Evolutionary conservation across 106 monocot genomes (phyloP), one percentile per base, ranked within the genome.

Genomic region (Dactylorhiza incarnata): DNA sequence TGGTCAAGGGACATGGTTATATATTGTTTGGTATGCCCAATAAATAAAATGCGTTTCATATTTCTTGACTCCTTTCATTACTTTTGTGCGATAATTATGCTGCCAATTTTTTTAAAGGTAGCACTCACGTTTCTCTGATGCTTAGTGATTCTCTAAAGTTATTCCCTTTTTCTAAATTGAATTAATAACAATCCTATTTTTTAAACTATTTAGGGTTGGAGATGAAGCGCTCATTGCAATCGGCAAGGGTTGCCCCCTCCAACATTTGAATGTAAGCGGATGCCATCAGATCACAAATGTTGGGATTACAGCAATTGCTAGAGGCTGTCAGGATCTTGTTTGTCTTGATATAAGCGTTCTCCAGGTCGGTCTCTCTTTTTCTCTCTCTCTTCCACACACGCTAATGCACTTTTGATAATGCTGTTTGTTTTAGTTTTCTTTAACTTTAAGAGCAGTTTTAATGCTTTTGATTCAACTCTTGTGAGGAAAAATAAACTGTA

Each of bases 321-420:
- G 86, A 85, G 89, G 89, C 15, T 99, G 91, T 66, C 89, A 91
- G 51, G 86, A 88, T 19, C 91, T 99, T 55, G 73, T 80, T 22
- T 83, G 43, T 66, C 73, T 99, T 63, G 94, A 99, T 75, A 83
- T 82, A 73, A 94, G 94, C 71, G 91, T 99, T 48, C 99, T 94
- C 48, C 87, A 86, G 96, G 96, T 97, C 37, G 62, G 59, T 83
- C 76, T 51, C 73, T 78, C 71, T 45, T 76, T 46, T 73, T 55
- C 80, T 75, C 73, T 72, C 61, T 62, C 26, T 71, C 48, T 49
- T 24, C 23, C 74, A 77, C 73, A 54, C n/a, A 52, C 9, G 9
- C 52, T 52, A 52, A 37, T 37, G 37, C 37, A 37, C 37, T 2
- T 37, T 37, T 37, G 37, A 37, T 37, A 2, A 37, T 37, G 37